These are phyloP conservation scores for Pythium phragmitis DNA, from an alignment of 352 stramenopile species.

Conservation along the genomic window DNA sequence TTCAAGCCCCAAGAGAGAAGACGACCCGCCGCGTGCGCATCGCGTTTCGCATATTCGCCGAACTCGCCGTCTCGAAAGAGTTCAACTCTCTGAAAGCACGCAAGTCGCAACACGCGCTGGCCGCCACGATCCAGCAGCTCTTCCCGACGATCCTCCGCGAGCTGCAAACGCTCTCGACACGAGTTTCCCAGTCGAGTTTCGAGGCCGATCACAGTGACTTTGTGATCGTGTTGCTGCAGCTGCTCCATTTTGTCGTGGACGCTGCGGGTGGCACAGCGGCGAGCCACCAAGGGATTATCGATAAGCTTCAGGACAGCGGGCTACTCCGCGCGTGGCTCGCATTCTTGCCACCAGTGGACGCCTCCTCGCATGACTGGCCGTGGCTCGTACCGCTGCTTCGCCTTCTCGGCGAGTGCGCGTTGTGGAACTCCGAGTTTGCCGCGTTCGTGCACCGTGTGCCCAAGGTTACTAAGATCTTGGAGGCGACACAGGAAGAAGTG, in stretches of 20 bases:
- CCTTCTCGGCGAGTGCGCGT: constrained; percentile 43
- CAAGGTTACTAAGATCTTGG: constrained; percentile 36
- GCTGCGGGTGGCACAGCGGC: neutral
- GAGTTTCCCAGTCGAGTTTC: constrained; percentile 19
- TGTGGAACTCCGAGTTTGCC: constrained; percentile 50
- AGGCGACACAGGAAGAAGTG: constrained; percentile 18
- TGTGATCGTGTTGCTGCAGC: constrained; percentile 44
- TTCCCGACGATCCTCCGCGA: constrained; percentile 39
- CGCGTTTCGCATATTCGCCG: constrained; percentile 49
- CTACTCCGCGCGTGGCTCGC: constrained; percentile 43
- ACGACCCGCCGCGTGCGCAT: constrained; percentile 29
- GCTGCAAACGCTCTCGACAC: constrained; percentile 32
- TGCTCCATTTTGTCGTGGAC: constrained; percentile 46
- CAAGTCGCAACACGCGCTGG: constrained; percentile 37
- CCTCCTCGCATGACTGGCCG: constrained; percentile 14
- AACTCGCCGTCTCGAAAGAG: constrained; percentile 54
- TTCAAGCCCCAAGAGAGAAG: neutral
- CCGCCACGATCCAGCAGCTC: constrained; percentile 36
- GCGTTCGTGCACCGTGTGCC: constrained; percentile 42
- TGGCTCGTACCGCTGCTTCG: constrained; percentile 49
- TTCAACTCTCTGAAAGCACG: constrained; percentile 37
- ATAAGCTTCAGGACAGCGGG: constrained; percentile 43
- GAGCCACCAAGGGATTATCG: constrained; percentile 10
- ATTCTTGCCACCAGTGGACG: constrained; percentile 31
- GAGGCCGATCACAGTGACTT: constrained; percentile 34